Base-by-base conservation (phyloP, 352 stramenopile species). In the Phytophthora lateralis region DNA sequence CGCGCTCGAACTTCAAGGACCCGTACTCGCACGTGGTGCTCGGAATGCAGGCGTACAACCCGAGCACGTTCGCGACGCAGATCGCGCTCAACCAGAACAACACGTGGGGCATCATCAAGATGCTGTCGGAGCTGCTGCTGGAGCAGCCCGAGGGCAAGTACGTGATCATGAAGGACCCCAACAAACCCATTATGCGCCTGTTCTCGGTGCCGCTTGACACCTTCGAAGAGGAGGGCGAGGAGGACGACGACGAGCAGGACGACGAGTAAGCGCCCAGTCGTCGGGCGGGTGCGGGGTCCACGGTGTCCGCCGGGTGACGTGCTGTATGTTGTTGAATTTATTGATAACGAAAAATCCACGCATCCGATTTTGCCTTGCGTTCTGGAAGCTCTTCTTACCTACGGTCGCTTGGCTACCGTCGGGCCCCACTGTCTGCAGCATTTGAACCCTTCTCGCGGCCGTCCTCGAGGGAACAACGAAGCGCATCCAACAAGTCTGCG, bases 101-200 rank as follows among this genome's bases (percentile, higher is more conserved):
- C 77, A 99, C 99, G 91, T 99, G 97, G 97, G 97, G 96, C 18
- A 91, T 95, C 65, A 81, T 95, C 74, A 95, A 95, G 75, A 97
- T 98, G 87, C 89, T 99, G 55, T 82, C 97, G 39, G 85, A 98
- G 69, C 73, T 98, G 50, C 80, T 99, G 53, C 77, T 96, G 38
- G 92, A 98, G 74, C 88, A 99, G 71, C 82, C 93, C 5, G 94
- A 99, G 66, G 97, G 97, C 51, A 99, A 99, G 82, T 99, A 99
- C 79, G 95, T 99, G 43, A 88, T 99, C 63, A 95, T 98, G 86
- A 97, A 97, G 69, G 97, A 99, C 82, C 97, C 97, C 11, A 99
- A 99, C 84, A 99, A 99, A 78, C 88, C 96, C 12, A 83, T 99
- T 61, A 75, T 99, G 42, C 89, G 93, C 47, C 85, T 99, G 53